Conservation (phyloP, 2,329 filamentous ascomycete genomes). For the Aureobasidium uvarum region DNA sequence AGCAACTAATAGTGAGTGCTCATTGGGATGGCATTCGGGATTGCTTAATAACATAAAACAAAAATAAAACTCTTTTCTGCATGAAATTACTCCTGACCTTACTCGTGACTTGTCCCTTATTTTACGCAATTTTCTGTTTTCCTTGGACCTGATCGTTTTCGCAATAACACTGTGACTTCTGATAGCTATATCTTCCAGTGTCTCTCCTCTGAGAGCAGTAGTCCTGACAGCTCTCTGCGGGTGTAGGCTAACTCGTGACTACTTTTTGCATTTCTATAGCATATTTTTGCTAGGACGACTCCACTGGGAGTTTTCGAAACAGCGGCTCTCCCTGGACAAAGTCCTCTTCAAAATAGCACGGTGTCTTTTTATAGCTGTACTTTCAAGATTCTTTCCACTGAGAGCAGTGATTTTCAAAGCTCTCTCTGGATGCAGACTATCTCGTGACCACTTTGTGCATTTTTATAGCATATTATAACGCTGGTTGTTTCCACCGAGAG, state of each 20-base stretch:
- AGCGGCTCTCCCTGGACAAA: background rate
- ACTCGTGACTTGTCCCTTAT: too few relatives aligned
- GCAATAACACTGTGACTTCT: background rate
- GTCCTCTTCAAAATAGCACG: background rate
- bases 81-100: background rate
- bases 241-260: too few relatives aligned
- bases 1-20: background rate
- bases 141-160: background rate
- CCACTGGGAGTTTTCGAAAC: background rate
- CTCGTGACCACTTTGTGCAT: background rate
- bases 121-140: background rate
- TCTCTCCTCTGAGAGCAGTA: background rate
- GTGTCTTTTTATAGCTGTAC: background rate
- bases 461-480: background rate
- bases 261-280: background rate
- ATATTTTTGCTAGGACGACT: background rate
- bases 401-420: background rate
- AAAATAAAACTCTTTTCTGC: background rate
- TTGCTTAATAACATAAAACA: background rate
- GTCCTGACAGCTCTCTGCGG: background rate
- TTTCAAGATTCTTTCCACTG: background rate
- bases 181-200: background rate
- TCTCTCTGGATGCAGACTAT: background rate
- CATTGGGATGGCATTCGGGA: background rate
- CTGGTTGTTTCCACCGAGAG: background rate